These are phyloP conservation scores for Musa acuminata DNA, from an alignment of 176 grass and related monocot genomes.

Conservation along the genomic window DNA sequence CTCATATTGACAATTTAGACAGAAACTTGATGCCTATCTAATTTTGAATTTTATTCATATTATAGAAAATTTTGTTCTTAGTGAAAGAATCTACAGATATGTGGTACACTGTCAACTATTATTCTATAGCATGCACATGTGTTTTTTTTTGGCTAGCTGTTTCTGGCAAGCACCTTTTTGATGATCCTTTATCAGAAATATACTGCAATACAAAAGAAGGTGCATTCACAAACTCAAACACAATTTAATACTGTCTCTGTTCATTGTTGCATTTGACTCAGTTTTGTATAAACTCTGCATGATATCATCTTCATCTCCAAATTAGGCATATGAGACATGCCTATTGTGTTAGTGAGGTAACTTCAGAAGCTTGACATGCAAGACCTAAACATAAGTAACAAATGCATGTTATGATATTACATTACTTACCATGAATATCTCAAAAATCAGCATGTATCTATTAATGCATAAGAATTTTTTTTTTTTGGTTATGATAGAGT, in stretches of 20 bases:
- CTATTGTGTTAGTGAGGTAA: too few species aligned
- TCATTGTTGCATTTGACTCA: background rate
- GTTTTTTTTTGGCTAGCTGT: background rate
- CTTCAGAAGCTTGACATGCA: background rate
- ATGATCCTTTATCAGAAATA: too few species aligned
- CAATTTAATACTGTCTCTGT: background rate
- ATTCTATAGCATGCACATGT: too few species aligned
- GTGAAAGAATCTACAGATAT: too few species aligned
- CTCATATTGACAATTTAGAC: background rate
- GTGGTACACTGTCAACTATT: too few species aligned
- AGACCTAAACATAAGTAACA: background rate
- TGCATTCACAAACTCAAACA: background rate
- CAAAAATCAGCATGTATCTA: background rate
- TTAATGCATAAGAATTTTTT: background rate
- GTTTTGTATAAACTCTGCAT: background rate
- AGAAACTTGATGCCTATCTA: background rate
- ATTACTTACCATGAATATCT: background rate
- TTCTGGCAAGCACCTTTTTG: background rate
- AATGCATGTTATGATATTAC: background rate
- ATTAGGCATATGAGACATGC: background rate
- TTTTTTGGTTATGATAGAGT: background rate
- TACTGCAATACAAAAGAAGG: background rate
- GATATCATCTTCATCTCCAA: background rate
- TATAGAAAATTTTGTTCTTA: background rate
- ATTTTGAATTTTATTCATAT: background rate